Conservation (phyloP, 164 flowering plant species). For the Aristolochia fimbriata region DNA sequence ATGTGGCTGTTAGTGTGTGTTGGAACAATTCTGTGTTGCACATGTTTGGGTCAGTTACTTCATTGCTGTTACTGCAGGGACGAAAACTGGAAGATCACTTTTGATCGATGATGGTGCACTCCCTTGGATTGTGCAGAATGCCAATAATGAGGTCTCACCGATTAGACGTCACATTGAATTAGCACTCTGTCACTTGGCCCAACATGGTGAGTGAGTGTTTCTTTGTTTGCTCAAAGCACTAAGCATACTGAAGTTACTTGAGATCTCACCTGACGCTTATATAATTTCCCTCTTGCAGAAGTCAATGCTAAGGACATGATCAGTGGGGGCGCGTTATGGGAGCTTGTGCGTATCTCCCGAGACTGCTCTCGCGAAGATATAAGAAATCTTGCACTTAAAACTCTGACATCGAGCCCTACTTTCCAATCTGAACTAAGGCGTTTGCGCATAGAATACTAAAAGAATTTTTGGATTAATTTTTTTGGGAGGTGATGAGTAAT, state of each 20-base stretch:
- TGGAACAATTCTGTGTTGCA: too few relatives aligned
- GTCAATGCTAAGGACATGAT: slow-evolving; percentile 85
- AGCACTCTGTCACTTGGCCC: slow-evolving; percentile 95
- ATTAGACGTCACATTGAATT: slow-evolving; percentile 89
- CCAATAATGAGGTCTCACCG: slow-evolving; percentile 79
- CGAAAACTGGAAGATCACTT: slow-evolving; percentile 60
- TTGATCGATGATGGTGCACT: slow-evolving; percentile 90
- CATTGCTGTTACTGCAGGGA: slow-evolving; percentile 27
- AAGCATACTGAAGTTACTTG: background rate
- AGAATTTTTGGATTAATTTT: background rate
- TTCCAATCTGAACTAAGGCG: slow-evolving; percentile 71
- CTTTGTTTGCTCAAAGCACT: too few relatives aligned
- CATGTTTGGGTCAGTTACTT: too few relatives aligned
- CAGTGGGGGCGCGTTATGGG: slow-evolving; percentile 88
- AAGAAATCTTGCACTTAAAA: slow-evolving; percentile 60
- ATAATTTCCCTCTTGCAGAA: slow-evolving; percentile 36
- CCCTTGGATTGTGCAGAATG: slow-evolving; percentile 91
- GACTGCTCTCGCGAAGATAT: slow-evolving; percentile 90
- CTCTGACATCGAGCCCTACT: slow-evolving; percentile 57
- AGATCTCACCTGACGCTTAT: background rate
- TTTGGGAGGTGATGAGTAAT: background rate
- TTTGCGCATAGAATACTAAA: slow-evolving; percentile 31
- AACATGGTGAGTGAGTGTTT: slow-evolving; percentile 49
- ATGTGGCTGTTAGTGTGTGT: too few relatives aligned
- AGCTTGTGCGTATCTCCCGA: slow-evolving; percentile 80